phyloP scores from a whole-genome alignment of 495 filamentous ascomycete species.

The Apodospora peruviana region DNA sequence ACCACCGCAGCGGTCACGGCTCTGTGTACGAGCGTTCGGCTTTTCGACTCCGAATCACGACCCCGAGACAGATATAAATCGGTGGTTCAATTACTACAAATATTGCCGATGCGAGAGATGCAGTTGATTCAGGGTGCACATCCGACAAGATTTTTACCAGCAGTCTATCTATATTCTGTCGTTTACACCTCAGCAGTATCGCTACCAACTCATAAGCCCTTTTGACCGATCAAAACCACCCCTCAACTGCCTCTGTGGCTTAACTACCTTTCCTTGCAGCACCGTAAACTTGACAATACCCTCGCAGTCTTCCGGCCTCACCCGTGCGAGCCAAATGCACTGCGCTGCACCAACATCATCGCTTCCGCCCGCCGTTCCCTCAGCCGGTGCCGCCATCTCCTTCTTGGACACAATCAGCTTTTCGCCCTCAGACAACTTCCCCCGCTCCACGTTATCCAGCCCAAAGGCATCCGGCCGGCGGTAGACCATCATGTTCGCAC shows the following conservation, averaged over 20 bases:
- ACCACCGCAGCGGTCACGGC: no score
- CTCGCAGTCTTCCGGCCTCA: conserved; percentile 89
- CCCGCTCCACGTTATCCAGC: conserved; percentile 37
- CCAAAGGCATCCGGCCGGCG: conserved; percentile 59
- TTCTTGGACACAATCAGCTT: conserved; percentile 9
- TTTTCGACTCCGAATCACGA: no score
- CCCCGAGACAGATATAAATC: no score
- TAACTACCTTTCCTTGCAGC: conserved; percentile 88
- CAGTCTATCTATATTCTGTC: no score
- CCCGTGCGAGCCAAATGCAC: conserved; percentile 90
- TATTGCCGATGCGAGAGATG: no score
- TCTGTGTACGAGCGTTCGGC: no score
- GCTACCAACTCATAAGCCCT: conserved; percentile 89
- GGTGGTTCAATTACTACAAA: no score
- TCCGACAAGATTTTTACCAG: no score
- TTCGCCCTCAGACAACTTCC: conserved; percentile 26
- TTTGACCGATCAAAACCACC: conserved; percentile 84
- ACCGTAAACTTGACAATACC: conserved; percentile 87
- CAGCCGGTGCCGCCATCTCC: conserved; percentile 14
- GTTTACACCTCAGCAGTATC: no score
- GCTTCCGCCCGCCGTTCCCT: conserved; percentile 26
- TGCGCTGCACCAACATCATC: conserved; percentile 62
- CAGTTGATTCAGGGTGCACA: no score
- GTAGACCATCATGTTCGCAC: conserved; percentile 89
- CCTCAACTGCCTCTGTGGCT: conserved; percentile 73